Evolutionary conservation across 2,329 filamentous ascomycete species (phyloP).

Genomic region (Rhexocercosporidium sp.): DNA sequence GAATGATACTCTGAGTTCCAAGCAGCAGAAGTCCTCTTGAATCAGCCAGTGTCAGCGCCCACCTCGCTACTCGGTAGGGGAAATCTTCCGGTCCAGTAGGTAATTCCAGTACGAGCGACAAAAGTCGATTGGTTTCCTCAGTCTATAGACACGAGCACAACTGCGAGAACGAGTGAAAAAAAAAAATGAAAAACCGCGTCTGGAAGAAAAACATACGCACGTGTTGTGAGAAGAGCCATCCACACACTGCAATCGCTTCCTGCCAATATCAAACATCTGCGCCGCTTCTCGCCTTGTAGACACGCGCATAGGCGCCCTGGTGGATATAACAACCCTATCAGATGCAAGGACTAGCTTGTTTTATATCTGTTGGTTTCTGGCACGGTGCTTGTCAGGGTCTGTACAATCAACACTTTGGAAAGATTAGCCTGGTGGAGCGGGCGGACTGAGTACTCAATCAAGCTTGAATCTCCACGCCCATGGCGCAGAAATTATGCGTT

Average conservation of each 20-base stretch:
- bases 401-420: constrained; percentile 17
- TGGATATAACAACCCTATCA: constrained; percentile 24
- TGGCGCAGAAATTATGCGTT: constrained; percentile 24
- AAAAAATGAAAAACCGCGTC: neutral
- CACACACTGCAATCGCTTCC: neutral
- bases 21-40: neutral
- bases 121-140: neutral
- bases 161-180: neutral
- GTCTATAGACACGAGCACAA: neutral
- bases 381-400: neutral
- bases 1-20: neutral
- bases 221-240: constrained; percentile 17
- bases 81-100: neutral
- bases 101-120: neutral
- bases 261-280: constrained; percentile 24
- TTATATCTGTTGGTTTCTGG: constrained; percentile 13
- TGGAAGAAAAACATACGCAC: neutral
- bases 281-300: constrained; percentile 32
- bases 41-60: constrained; percentile 11
- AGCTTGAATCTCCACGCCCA: constrained; percentile 13
- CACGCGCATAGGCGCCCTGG: constrained; percentile 34
- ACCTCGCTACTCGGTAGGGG: neutral
- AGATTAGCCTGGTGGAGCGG: constrained; percentile 21
- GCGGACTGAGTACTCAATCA: constrained; percentile 17
- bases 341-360: constrained; percentile 17